Evolutionary conservation across 2,329 filamentous ascomycete genomes (phyloP), one percentile per base, ranked within the genome.

Genomic region (Aspergillus thermomutatus): DNA sequence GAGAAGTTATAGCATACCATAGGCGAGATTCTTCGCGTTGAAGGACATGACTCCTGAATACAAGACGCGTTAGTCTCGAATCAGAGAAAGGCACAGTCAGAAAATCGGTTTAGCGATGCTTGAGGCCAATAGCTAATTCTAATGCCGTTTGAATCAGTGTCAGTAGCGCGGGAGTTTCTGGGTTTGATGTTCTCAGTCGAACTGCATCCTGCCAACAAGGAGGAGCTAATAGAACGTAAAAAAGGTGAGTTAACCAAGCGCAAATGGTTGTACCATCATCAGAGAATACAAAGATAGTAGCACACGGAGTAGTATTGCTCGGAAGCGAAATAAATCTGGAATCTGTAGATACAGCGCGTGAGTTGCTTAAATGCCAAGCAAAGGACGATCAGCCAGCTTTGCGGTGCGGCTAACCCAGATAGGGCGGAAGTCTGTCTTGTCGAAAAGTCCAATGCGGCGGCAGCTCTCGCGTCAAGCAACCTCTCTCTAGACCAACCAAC

Each of bases 11-110:
- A 47, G 25, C 66, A 23, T 68, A 78, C 76, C 76, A 54, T 79
- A 79, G 55, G 67, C 71, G 52, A 79, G 72, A 53, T 75, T 70
- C 61, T 78, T 78, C 19, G 75, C 66, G 50, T 77, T 78, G 63
- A 71, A 75, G 21, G 70, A 66, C 75, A 77, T 77, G 53, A 52
- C 64, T 52, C 45, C 46, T 48, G 56, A 48, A 52, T 49, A 55
- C 45, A 27, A 54, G 19, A 41, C 62, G 54, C 26, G 50, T 37
- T 25, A 28, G 54, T 46, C 52, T 46, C 49, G 47, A 50, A 46
- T n/a, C 19, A 50, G 49, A n/a, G 27, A 50, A 21, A 45, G 19
- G 4, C 14, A 37, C 31, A 17, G 11, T 14, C 21, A 23, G 11
- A 46, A 40, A 5, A 23, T 21, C 23, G 5, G 41, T 10, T 43